Evolutionary conservation across 495 filamentous ascomycete genomes (phyloP).

Genomic region (Diplogelasinospora grovesii): DNA sequence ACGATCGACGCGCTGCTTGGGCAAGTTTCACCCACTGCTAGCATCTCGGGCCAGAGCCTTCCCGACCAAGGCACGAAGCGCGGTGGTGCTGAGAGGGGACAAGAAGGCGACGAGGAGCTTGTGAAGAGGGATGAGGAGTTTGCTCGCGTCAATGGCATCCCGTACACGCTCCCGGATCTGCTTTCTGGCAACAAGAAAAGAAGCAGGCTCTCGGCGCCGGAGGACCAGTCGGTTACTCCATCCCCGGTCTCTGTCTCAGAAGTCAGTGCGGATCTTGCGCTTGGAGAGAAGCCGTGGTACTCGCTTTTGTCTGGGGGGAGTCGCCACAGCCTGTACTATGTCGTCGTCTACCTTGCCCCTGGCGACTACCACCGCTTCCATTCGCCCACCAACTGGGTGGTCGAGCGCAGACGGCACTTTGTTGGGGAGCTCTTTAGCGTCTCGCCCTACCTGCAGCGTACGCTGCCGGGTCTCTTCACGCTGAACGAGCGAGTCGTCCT

Average conservation of each 20-base stretch:
- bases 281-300: constrained; percentile 72
- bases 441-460: constrained; percentile 86
- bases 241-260: constrained; percentile 68
- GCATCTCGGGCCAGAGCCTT: constrained; percentile 26
- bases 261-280: constrained; percentile 77
- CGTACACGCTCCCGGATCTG: constrained; percentile 85
- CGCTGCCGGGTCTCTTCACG: constrained; percentile 87
- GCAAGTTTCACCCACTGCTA: constrained; percentile 43
- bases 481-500: constrained; percentile 95
- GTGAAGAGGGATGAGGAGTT: constrained; percentile 83
- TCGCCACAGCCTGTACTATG: constrained; percentile 76
- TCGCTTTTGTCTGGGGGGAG: constrained; percentile 50
- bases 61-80: constrained; percentile 11
- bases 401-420: constrained; percentile 85
- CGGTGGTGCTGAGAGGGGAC: constrained; percentile 9
- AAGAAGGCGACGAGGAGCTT: constrained; percentile 50
- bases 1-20: constrained; percentile 89
- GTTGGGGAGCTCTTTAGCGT: constrained; percentile 94
- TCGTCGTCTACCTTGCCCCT: constrained; percentile 94
- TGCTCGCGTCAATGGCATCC: constrained; percentile 91
- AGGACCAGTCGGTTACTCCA: constrained; percentile 43
- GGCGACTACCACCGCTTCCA: constrained; percentile 99
- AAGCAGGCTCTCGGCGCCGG: constrained; percentile 28
- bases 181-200: constrained; percentile 61
- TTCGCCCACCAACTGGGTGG: constrained; percentile 89